Evolutionary conservation across 768 basidiomycete species (phyloP).

Genomic region (Collybiopsis luxurians): DNA sequence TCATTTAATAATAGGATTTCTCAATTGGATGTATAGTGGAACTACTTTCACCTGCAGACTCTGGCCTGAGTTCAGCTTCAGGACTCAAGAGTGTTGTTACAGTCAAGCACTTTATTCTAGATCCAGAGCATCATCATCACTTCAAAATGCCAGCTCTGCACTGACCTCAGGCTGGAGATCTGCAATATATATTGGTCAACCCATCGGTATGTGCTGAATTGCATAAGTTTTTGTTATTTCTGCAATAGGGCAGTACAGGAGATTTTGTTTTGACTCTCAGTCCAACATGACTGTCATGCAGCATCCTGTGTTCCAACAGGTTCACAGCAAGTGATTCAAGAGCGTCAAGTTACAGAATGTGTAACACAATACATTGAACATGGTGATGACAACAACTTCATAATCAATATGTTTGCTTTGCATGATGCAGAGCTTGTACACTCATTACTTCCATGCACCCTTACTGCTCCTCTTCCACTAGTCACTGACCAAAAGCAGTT

Average conservation of each 20-base stretch:
- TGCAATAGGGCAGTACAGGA: not conserved
- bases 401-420: conserved; percentile 4
- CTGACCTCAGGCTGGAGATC: too few species aligned
- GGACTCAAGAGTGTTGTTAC: too few species aligned
- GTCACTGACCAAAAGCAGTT: not conserved
- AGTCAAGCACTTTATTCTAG: not conserved
- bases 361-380: not conserved
- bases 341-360: not conserved
- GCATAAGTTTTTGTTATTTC: not conserved
- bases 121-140: not conserved
- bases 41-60: too few species aligned
- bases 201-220: too few species aligned
- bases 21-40: too few species aligned
- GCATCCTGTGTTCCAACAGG: not conserved
- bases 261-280: not conserved
- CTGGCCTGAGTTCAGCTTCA: too few species aligned
- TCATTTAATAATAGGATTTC: not conserved
- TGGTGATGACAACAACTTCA: not conserved
- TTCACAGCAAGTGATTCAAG: not conserved
- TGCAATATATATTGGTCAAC: too few species aligned
- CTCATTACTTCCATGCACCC: not conserved
- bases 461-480: not conserved
- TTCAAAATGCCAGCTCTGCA: not conserved
- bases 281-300: not conserved
- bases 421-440: not conserved